A percentile compares a stretch with the other conserved stretches of the same genome.
These are phyloP conservation scores for Nicotiana attenuata DNA, from an alignment of 257 asterid species.

Conservation along the genomic window DNA sequence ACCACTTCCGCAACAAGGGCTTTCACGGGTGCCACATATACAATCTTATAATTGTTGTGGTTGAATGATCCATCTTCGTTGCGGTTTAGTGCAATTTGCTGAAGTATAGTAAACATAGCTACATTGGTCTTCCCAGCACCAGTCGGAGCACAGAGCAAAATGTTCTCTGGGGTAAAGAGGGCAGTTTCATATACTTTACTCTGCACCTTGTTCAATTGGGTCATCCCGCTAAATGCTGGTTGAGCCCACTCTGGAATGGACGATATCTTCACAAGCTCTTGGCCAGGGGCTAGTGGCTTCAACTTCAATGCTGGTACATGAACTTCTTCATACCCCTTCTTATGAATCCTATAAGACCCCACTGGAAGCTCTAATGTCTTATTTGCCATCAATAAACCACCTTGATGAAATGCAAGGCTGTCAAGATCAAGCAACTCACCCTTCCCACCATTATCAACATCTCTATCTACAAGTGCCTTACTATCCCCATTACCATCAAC, in stretches of 20 bases:
- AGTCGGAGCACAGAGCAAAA: constrained; percentile 42
- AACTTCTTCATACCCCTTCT: constrained; percentile 40
- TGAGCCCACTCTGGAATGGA: constrained; percentile 44
- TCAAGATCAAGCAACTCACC: constrained; percentile 40
- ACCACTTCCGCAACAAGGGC: constrained; percentile 46
- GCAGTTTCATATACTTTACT: constrained; percentile 43
- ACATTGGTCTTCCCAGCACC: constrained; percentile 49
- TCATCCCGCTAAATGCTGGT: constrained; percentile 39
- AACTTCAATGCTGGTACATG: constrained; percentile 36
- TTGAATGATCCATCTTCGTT: constrained; percentile 33
- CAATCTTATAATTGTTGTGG: constrained; percentile 31
- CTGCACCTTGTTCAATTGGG: constrained; percentile 33
- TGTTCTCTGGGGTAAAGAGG: constrained; percentile 31
- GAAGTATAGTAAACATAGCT: constrained; percentile 41
- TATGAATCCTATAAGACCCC: constrained; percentile 24
- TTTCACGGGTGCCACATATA: constrained; percentile 46
- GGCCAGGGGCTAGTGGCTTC: constrained; percentile 24
- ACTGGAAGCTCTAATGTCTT: constrained; percentile 32
- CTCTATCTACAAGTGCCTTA: constrained; percentile 22
- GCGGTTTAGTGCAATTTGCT: constrained; percentile 30
- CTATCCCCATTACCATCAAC: constrained; percentile 23
- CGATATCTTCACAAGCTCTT: constrained; percentile 29
- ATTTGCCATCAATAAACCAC: constrained; percentile 25
- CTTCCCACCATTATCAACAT: constrained; percentile 32
- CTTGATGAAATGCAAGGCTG: constrained; percentile 28